These are phyloP conservation scores for Hsuehochloa calcarea DNA, from an alignment of 176 grass and related monocot species.

Conservation along the genomic window DNA sequence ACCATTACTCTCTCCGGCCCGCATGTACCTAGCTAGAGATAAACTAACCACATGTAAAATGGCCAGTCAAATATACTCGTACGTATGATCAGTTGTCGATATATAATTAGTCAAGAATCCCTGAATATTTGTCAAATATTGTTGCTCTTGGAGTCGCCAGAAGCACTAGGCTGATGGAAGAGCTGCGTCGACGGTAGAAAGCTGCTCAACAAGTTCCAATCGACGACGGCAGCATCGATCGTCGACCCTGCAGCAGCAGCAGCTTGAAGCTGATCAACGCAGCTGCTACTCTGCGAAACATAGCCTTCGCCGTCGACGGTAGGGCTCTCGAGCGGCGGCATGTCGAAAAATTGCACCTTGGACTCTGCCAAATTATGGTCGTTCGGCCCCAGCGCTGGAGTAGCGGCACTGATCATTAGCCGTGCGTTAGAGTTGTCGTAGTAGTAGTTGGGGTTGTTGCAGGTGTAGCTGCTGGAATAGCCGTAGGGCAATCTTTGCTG, in stretches of 20 bases:
- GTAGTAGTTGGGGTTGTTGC: slow-evolving; percentile 11
- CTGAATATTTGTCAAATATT: slow-evolving; percentile 18
- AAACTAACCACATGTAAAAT: not conserved
- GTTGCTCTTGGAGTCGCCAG: slow-evolving; percentile 42
- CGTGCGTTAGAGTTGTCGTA: slow-evolving; percentile 28
- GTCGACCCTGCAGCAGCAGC: not conserved
- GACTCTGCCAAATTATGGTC: not conserved
- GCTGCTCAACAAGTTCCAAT: slow-evolving; percentile 54
- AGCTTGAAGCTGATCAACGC: slow-evolving; percentile 1
- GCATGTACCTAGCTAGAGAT: not conserved
- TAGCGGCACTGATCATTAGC: not conserved
- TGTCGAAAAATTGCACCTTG: slow-evolving; percentile 46
- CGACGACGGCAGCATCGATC: slow-evolving; percentile 44
- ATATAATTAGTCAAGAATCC: slow-evolving; percentile 6
- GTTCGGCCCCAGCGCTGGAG: not conserved
- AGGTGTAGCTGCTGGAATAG: slow-evolving; percentile 27
- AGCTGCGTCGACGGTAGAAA: slow-evolving; percentile 53
- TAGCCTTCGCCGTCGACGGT: not conserved
- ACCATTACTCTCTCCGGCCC: not conserved
- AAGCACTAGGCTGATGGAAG: slow-evolving; percentile 32
- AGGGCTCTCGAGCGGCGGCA: slow-evolving; percentile 44
- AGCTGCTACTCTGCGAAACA: slow-evolving; percentile 12
- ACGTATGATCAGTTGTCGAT: slow-evolving; percentile 15
- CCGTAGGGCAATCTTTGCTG: slow-evolving; percentile 48
- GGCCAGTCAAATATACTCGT: not conserved